phyloP scores from a whole-genome alignment of 768 basidiomycete genomes.

The Termitomyces sp. region DNA sequence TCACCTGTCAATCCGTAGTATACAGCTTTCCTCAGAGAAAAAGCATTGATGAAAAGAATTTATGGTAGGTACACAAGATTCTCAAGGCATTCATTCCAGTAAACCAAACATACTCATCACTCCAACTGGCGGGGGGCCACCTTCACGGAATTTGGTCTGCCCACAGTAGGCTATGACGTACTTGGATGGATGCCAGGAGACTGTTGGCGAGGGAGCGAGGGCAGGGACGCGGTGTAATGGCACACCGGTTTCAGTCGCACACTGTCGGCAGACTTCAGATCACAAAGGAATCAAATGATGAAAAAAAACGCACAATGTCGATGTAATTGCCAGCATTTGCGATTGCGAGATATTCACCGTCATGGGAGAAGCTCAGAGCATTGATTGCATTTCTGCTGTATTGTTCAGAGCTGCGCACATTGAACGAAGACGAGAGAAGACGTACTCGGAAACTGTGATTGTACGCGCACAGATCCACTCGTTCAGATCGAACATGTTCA shows the following conservation, averaged over 20 bases:
- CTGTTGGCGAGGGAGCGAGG: slow-evolving; percentile 69
- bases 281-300: not conserved
- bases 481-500: slow-evolving; percentile 76
- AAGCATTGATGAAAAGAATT: not conserved
- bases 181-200: slow-evolving; percentile 81
- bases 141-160: slow-evolving; percentile 67
- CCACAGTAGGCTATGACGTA: slow-evolving; percentile 83
- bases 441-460: slow-evolving; percentile 80
- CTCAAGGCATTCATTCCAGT: slow-evolving; percentile 28
- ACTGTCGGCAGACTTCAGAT: slow-evolving; percentile 38
- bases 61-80: not conserved
- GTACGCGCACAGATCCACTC: slow-evolving; percentile 81
- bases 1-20: not conserved
- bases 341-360: slow-evolving; percentile 82
- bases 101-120: slow-evolving; percentile 73
- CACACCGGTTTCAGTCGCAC: slow-evolving; percentile 73
- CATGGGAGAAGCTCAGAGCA: slow-evolving; percentile 75
- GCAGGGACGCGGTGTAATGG: slow-evolving; percentile 78
- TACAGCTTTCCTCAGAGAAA: not conserved
- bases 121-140: slow-evolving; percentile 61
- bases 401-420: not conserved
- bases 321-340: slow-evolving; percentile 71
- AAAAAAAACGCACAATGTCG: slow-evolving; percentile 64
- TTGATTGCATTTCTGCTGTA: slow-evolving; percentile 62
- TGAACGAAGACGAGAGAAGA: slow-evolving; percentile 14